Evolutionary conservation across 2,329 filamentous ascomycete genomes (phyloP).

Genomic region (Leptosphaerulina australis): DNA sequence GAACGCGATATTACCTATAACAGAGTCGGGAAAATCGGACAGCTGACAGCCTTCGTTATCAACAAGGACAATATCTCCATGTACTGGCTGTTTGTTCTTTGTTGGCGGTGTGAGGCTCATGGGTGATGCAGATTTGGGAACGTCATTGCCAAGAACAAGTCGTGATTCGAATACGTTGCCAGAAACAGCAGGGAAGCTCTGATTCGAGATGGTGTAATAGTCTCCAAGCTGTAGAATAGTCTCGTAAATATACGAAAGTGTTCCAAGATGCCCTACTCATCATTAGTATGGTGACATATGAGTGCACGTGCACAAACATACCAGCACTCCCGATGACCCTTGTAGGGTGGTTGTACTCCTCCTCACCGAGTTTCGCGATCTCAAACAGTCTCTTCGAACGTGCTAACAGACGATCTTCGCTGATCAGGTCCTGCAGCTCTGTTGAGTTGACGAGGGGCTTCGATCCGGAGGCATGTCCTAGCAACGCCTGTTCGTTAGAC

Average conservation of each 20-base stretch:
- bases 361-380: constrained; percentile 51
- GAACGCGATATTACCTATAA: constrained; percentile 71
- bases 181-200: constrained; percentile 46
- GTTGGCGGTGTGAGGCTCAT: constrained; percentile 48
- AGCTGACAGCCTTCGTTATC: constrained; percentile 43
- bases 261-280: constrained; percentile 41
- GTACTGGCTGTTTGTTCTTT: constrained; percentile 46
- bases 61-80: constrained; percentile 44
- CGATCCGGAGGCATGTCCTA: constrained; percentile 30
- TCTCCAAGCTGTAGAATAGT: constrained; percentile 46
- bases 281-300: constrained; percentile 13
- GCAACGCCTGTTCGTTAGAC: constrained; percentile 29
- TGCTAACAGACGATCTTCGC: constrained; percentile 39
- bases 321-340: constrained; percentile 47
- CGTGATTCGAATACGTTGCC: constrained; percentile 47
- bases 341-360: constrained; percentile 53
- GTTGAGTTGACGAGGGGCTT: constrained; percentile 45
- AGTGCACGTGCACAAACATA: constrained; percentile 30
- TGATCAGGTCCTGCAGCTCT: constrained; percentile 46
- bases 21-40: constrained; percentile 65
- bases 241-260: constrained; percentile 49
- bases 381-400: constrained; percentile 48
- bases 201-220: constrained; percentile 50
- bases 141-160: constrained; percentile 42
- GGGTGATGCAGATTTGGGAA: constrained; percentile 43